A percentile compares a stretch with the other conserved stretches of the same genome.
phyloP scores from a whole-genome alignment of 495 filamentous ascomycete species.

The Aspergillus leporis region DNA sequence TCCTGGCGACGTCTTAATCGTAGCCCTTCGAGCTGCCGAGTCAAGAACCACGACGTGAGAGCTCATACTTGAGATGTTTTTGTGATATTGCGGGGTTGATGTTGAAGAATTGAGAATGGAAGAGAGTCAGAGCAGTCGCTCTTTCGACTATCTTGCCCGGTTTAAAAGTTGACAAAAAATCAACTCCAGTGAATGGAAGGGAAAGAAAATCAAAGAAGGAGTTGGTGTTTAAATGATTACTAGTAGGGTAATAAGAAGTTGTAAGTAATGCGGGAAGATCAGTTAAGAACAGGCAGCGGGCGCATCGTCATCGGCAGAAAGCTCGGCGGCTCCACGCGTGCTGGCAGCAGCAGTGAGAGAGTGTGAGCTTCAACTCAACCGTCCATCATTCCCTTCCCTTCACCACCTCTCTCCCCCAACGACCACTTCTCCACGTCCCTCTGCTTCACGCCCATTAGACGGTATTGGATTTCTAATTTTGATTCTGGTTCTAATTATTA shows the following conservation, averaged over 20 bases:
- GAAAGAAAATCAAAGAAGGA: slow-evolving; percentile 4
- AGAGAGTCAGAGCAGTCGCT: background rate
- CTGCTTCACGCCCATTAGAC: background rate
- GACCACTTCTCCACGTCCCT: slow-evolving; percentile 1
- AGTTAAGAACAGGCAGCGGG: slow-evolving; percentile 38
- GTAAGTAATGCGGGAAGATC: background rate
- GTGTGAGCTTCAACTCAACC: slow-evolving; percentile 35
- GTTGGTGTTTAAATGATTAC: background rate
- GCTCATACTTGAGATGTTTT: slow-evolving; percentile 58
- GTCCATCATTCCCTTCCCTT: slow-evolving; percentile 23
- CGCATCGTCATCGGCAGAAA: slow-evolving; percentile 46
- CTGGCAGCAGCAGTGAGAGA: slow-evolving; percentile 15
- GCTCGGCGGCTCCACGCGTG: slow-evolving; percentile 24
- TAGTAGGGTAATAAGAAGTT: background rate
- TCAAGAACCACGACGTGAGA: slow-evolving; percentile 89
- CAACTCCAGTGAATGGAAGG: background rate
- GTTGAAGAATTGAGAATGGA: slow-evolving; percentile 3
- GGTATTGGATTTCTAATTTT: background rate
- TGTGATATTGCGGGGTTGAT: slow-evolving; percentile 26
- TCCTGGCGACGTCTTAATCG: slow-evolving; percentile 79
- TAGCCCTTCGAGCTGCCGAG: slow-evolving; percentile 66
- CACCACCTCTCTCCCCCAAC: slow-evolving; percentile 13
- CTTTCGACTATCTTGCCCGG: background rate
- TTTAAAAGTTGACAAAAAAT: background rate
- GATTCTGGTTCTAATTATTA: slow-evolving; percentile 7